Percentiles rank a stretch among this genome's conserved stretches.
phyloP scores from a whole-genome alignment of 441 rosid species.

The Oxalis stricta region DNA sequence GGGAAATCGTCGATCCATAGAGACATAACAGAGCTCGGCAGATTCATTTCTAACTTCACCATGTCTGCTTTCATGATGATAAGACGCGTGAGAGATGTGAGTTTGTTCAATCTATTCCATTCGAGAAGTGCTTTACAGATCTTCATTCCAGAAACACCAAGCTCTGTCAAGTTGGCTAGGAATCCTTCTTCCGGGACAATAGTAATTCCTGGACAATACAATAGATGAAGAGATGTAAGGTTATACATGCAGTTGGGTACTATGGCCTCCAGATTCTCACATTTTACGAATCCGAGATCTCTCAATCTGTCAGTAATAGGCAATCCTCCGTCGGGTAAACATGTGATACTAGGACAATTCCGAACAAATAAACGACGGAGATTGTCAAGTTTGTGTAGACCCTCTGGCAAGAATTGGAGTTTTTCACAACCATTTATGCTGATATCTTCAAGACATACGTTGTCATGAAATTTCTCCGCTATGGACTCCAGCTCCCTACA shows the following conservation, averaged over 20 bases:
- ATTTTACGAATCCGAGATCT: neutral
- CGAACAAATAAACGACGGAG: neutral
- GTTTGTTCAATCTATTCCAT: slow-evolving; percentile 9
- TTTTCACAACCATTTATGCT: neutral
- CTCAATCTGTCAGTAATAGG: neutral
- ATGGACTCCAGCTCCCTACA: neutral
- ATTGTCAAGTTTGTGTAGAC: neutral
- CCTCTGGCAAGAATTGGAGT: neutral
- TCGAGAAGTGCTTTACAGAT: neutral
- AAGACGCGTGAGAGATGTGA: slow-evolving; percentile 1
- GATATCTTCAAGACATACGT: neutral
- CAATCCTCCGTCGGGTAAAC: neutral
- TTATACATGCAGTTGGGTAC: neutral
- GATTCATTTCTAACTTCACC: neutral
- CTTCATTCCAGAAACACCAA: neutral
- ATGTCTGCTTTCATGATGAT: neutral
- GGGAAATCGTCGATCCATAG: neutral
- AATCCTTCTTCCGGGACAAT: neutral
- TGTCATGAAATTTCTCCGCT: neutral
- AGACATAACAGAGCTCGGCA: slow-evolving; percentile 8
- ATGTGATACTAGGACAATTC: neutral
- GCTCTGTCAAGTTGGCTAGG: neutral
- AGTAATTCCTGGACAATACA: neutral
- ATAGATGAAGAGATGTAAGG: neutral
- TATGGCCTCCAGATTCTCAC: neutral